Conservation (phyloP, 768 basidiomycete genomes). For the Suillus weaverae region DNA sequence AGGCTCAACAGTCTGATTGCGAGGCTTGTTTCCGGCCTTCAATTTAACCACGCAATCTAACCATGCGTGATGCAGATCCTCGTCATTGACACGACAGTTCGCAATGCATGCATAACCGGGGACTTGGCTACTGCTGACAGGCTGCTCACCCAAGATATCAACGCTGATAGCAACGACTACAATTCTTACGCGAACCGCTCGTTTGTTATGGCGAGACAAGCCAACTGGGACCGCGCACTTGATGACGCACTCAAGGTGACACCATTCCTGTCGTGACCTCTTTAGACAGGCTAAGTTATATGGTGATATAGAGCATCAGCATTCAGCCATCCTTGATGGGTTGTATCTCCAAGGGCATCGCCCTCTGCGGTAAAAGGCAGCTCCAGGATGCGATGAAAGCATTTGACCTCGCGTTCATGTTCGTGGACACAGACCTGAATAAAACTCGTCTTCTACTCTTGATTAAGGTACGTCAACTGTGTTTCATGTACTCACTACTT, state of each 20-base stretch:
- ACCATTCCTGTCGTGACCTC: background rate
- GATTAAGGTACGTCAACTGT: background rate
- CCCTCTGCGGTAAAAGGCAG: background rate
- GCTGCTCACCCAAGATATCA: no score
- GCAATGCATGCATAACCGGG: no score
- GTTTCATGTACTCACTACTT: background rate
- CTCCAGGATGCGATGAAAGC: background rate
- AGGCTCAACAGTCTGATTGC: no score
- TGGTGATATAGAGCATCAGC: background rate
- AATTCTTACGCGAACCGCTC: no score
- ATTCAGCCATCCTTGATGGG: background rate
- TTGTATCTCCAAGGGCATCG: background rate
- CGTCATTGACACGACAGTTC: no score
- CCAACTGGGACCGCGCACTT: background rate
- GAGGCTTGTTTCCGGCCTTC: no score
- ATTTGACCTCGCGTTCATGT: background rate
- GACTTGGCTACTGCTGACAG: no score
- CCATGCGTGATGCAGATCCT: no score
- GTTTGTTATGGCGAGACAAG: no score
- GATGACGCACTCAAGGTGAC: background rate
- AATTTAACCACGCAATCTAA: no score
- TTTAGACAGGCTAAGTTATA: background rate
- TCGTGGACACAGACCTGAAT: background rate
- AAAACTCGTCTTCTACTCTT: background rate
- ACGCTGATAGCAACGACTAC: no score